phyloP scores from a whole-genome alignment of 78 protist genomes.

The Dictyostelium citrinum region DNA sequence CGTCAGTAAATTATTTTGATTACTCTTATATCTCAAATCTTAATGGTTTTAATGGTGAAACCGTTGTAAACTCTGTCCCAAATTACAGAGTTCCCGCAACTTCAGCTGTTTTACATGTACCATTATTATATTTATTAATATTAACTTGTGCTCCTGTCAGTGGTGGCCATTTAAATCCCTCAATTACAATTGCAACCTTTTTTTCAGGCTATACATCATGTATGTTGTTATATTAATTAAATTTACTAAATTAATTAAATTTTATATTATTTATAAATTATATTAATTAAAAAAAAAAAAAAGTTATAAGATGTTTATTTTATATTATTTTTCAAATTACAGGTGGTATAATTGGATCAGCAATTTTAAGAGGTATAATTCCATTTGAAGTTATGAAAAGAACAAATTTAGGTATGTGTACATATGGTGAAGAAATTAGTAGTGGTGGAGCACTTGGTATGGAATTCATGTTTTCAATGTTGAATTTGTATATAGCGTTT shows the following conservation, averaged over 20 bases:
- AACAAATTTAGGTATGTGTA: slow-evolving; percentile 15
- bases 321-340: slow-evolving; percentile 42
- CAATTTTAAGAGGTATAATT: not conserved
- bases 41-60: not conserved
- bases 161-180: slow-evolving; percentile 65
- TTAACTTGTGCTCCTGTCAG: slow-evolving; percentile 9
- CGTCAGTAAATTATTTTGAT: slow-evolving; percentile 8
- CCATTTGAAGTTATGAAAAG: not conserved
- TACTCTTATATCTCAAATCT: not conserved
- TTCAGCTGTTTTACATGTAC: slow-evolving; percentile 9
- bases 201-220: slow-evolving; percentile 42
- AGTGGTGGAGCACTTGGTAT: slow-evolving; percentile 1
- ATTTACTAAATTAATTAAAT: no score
- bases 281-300: not conserved
- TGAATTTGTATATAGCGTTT: slow-evolving; percentile 34
- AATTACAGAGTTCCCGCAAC: not conserved
- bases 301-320: not conserved
- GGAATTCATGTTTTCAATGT: slow-evolving; percentile 21
- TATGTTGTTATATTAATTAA: not conserved
- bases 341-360: slow-evolving; percentile 49
- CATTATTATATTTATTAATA: slow-evolving; percentile 4
- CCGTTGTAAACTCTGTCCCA: not conserved
- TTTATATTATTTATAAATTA: no score
- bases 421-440: not conserved
- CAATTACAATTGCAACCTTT: slow-evolving; percentile 36